Evolutionary conservation across 768 basidiomycete genomes (phyloP), one percentile per base, ranked within the genome.

Genomic region (Amanita muscaria): DNA sequence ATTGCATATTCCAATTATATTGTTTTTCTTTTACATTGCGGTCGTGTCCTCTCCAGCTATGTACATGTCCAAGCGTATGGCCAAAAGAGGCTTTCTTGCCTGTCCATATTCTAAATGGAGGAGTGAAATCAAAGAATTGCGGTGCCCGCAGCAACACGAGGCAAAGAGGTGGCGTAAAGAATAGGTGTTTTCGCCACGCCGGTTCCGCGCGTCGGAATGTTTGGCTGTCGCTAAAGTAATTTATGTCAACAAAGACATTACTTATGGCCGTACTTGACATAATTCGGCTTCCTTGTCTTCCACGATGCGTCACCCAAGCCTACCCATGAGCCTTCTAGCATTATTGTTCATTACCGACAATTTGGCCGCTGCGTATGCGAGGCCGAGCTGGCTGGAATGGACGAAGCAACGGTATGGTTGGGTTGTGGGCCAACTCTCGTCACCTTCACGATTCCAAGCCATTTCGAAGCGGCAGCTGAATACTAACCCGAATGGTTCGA

Each of bases 401-500:
- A 5, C 25, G 22, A 27, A 30, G 15, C 10, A 21, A 32, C 2
- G 6, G 30, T 16, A 42, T 12, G 12, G 12, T 6, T 12, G 27
- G 27, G 27, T 12, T 12, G 27, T 12, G 12, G 12, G 30, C 19
- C 19, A 14, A 32, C 30, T 30, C 29, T 16, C 21, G 21, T 14
- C 19, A 23, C 12, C 14, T n/a, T n/a, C n/a, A n/a, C n/a, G n/a
- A n/a, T n/a, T 30, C 40, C 24, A 16, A 11, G 4, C 27, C n/a
- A 40, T 11, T 15, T 36, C 41, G 27, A 54, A 55, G 38, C 50
- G 59, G 30, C 57, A 50, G 38, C 55, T 72, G 23, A 69, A 72
- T 45, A 63, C 60, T 19, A 68, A 67, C 31, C 49, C 68, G 2
- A 65, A 78, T 48, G 74, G 69, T 14, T 65, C 75, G 3, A 68